Conservation (phyloP, 305 asterid genomes). For the Salvia sclarea region DNA sequence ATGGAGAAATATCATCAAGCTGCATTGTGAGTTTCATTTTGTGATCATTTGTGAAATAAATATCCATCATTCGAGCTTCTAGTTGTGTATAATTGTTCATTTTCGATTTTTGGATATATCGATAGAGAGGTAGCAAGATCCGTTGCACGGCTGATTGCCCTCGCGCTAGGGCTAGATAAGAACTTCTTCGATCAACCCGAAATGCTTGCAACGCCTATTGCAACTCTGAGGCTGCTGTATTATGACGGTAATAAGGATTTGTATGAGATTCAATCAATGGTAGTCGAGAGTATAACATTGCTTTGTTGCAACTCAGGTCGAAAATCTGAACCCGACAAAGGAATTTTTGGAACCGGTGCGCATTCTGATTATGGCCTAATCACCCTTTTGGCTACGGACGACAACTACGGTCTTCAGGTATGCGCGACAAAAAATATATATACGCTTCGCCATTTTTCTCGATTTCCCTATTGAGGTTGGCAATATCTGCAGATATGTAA, state of each 20-base stretch:
- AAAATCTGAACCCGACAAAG: no score
- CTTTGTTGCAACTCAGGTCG: no score
- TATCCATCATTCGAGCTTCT: no score
- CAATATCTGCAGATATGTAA: conserved; percentile 67
- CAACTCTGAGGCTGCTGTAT: conserved; percentile 72
- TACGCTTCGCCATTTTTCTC: conserved; percentile 14
- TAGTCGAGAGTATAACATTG: conserved; percentile 14
- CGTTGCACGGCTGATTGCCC: conserved; percentile 74
- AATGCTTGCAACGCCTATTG: conserved; percentile 70
- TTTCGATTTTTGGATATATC: conserved; percentile 15
- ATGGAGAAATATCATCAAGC: conserved; percentile 78
- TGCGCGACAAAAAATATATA: not conserved
- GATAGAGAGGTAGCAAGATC: conserved; percentile 67
- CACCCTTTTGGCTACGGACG: conserved; percentile 83
- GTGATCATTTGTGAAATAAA: conserved; percentile 20
- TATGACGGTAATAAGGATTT: conserved; percentile 68
- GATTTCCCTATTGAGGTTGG: conserved; percentile 11
- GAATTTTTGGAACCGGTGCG: no score
- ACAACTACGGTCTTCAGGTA: conserved; percentile 82
- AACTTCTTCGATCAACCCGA: conserved; percentile 68
- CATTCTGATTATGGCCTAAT: conserved; percentile 32
- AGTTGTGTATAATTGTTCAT: no score
- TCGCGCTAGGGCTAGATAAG: conserved; percentile 62
- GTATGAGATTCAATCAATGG: conserved; percentile 19
- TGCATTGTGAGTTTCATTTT: conserved; percentile 65